Conservation (phyloP, 176 grass and related monocot species). For the Aegilops speltoides region DNA sequence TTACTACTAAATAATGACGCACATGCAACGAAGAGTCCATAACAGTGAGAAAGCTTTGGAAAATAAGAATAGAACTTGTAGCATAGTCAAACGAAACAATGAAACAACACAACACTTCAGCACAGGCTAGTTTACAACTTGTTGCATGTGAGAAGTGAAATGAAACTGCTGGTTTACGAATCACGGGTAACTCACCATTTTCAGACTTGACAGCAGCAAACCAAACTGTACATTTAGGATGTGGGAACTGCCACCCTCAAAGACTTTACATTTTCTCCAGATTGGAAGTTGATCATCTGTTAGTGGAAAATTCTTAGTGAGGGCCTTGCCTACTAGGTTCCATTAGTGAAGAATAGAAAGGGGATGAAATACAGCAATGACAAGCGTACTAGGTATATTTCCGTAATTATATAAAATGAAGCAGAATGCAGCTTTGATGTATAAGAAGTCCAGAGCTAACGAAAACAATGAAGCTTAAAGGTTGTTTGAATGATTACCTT, state of each 20-base stretch:
- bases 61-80: conserved; percentile 12
- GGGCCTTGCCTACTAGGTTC: not conserved
- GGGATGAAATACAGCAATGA: not conserved
- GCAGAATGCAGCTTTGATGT: not conserved
- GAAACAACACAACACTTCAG: not conserved
- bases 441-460: not conserved
- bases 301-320: conserved; percentile 21
- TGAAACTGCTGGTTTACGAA: not conserved
- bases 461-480: not conserved
- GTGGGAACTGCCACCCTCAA: conserved; percentile 56
- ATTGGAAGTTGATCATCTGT: conserved; percentile 70
- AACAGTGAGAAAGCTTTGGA: conserved; percentile 10
- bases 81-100: not conserved
- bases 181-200: conserved; percentile 70
- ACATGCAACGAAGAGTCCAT: conserved; percentile 9
- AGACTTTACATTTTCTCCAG: conserved; percentile 75
- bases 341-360: not conserved
- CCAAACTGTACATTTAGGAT: conserved; percentile 79
- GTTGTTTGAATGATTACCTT: not conserved
- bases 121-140: conserved; percentile 8
- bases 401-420: not conserved
- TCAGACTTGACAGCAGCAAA: conserved; percentile 57
- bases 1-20: conserved; percentile 15
- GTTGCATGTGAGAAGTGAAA: not conserved
- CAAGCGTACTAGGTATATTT: not conserved